phyloP scores from a whole-genome alignment of 2,329 filamentous ascomycete genomes.

The Calonectria pseudoturangicola region DNA sequence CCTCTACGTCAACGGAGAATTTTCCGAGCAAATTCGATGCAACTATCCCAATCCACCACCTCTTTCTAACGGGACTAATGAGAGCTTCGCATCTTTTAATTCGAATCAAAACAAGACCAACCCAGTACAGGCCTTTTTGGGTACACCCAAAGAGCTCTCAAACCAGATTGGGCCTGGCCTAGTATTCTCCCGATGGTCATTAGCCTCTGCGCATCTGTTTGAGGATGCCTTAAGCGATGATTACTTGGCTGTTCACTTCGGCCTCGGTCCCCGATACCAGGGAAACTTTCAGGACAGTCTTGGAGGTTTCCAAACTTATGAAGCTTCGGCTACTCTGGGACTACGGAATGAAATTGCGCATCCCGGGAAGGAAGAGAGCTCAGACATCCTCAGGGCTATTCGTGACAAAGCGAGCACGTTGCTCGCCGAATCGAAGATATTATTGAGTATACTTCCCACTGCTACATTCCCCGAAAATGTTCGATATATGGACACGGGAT shows the following conservation, averaged over 20 bases:
- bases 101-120: constrained; percentile 74
- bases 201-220: constrained; percentile 92
- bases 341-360: constrained; percentile 93
- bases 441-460: constrained; percentile 88
- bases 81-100: constrained; percentile 82
- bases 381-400: constrained; percentile 93
- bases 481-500: constrained; percentile 83
- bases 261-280: constrained; percentile 91
- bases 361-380: constrained; percentile 91
- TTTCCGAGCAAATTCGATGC: constrained; percentile 92
- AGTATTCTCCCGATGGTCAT: constrained; percentile 87
- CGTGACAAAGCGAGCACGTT: constrained; percentile 88
- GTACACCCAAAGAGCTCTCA: constrained; percentile 92
- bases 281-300: constrained; percentile 98
- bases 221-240: constrained; percentile 93
- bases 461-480: constrained; percentile 89
- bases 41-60: constrained; percentile 89
- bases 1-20: constrained; percentile 94
- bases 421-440: constrained; percentile 85
- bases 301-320: constrained; percentile 96
- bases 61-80: constrained; percentile 75
- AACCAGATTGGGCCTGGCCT: constrained; percentile 83
- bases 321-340: constrained; percentile 92
- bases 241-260: constrained; percentile 90
- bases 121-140: constrained; percentile 92